Percentiles rank a stretch among this genome's conserved stretches.
Conservation (phyloP, 352 stramenopile species). For the Globisporangium cystogenes region DNA sequence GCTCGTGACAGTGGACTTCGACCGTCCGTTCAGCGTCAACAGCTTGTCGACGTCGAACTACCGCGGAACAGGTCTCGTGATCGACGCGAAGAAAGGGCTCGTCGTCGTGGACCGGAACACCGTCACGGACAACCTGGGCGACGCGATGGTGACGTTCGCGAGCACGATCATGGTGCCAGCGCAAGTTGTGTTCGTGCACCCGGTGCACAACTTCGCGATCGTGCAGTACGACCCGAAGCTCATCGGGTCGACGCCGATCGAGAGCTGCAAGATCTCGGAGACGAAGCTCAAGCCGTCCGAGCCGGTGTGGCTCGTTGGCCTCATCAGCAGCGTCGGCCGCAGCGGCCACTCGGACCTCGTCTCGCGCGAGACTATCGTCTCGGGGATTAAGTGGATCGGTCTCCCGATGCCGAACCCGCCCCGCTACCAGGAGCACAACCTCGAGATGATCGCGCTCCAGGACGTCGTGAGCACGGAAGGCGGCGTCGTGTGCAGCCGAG, state of each 20-base stretch:
- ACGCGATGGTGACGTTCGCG: constrained; percentile 88
- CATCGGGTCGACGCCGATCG: constrained; percentile 77
- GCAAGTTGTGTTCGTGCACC: constrained; percentile 89
- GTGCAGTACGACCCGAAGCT: constrained; percentile 89
- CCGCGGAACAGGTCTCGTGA: constrained; percentile 82
- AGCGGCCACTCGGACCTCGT: constrained; percentile 80
- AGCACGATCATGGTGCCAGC: constrained; percentile 87
- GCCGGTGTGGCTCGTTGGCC: constrained; percentile 78
- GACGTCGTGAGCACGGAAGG: constrained; percentile 80
- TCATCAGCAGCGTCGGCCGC: constrained; percentile 78
- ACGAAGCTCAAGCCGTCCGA: constrained; percentile 62
- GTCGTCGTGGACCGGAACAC: constrained; percentile 92
- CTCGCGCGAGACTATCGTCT: constrained; percentile 81
- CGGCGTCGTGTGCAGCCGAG: constrained; percentile 65
- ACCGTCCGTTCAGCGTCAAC: constrained; percentile 83
- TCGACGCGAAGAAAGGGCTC: constrained; percentile 81
- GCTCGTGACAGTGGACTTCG: constrained; percentile 82
- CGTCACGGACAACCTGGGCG: constrained; percentile 83
- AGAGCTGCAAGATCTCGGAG: constrained; percentile 67
- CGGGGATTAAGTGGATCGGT: constrained; percentile 81
- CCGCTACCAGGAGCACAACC: constrained; percentile 84
- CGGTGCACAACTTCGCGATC: constrained; percentile 91
- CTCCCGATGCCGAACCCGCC: constrained; percentile 78
- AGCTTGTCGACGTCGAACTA: constrained; percentile 84
- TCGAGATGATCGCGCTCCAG: constrained; percentile 84